phyloP scores from a whole-genome alignment of 441 rosid species.

The Syzygium malaccense region DNA sequence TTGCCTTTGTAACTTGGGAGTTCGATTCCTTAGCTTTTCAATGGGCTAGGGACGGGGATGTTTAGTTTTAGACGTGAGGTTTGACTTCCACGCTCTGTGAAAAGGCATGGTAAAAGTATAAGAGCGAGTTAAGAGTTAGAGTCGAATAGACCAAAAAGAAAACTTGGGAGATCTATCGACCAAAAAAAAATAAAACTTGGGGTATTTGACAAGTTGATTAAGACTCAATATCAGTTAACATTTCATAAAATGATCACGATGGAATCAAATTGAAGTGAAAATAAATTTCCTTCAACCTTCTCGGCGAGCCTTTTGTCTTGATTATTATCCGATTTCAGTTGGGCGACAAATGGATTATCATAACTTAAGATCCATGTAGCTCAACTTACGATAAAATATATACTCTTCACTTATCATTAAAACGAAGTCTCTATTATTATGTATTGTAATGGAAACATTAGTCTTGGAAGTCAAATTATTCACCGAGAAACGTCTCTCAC shows the following conservation, averaged over 20 bases:
- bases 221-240: neutral
- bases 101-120: fast-evolving
- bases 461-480: neutral
- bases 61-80: too few relatives aligned
- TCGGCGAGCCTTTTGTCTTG: neutral
- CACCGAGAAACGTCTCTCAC: neutral
- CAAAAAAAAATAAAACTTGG: too few relatives aligned
- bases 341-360: neutral
- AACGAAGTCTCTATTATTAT: neutral
- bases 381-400: neutral
- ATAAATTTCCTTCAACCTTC: neutral
- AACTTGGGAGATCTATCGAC: too few relatives aligned
- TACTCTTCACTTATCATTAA: too few relatives aligned
- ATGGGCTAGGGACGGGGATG: fast-evolving
- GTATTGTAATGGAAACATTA: neutral
- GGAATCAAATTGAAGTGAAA: neutral
- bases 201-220: too few relatives aligned
- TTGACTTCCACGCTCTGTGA: too few relatives aligned
- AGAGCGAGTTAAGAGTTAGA: too few relatives aligned
- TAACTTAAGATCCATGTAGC: neutral
- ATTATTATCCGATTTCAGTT: neutral
- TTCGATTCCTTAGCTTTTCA: too few relatives aligned
- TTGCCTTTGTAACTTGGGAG: neutral
- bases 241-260: neutral
- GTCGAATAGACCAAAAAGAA: fast-evolving